Evolutionary conservation across 2,329 filamentous ascomycete species (phyloP).

Genomic region (Neocatenulostroma microsporum): DNA sequence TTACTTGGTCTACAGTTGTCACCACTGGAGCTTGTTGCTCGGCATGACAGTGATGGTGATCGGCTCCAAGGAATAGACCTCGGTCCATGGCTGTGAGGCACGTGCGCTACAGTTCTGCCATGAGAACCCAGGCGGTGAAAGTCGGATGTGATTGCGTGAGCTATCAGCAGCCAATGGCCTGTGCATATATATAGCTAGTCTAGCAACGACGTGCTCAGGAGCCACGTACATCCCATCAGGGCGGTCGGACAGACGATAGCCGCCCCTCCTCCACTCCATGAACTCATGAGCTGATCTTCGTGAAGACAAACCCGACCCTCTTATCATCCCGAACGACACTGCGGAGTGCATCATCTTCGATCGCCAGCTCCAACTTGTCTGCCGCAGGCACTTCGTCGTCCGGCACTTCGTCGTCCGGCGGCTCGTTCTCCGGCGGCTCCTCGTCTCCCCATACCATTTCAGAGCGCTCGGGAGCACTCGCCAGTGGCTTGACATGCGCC

Average conservation of each 20-base stretch:
- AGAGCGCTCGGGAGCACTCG: slow-evolving; percentile 12
- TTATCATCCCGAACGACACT: slow-evolving; percentile 41
- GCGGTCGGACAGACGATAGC: no score
- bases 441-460: neutral
- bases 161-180: no score
- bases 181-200: no score
- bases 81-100: no score
- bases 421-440: slow-evolving; percentile 12
- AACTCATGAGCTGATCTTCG: slow-evolving; percentile 34
- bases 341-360: slow-evolving; percentile 47
- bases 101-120: no score
- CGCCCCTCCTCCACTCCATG: no score
- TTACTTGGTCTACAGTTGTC: neutral
- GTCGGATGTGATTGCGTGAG: no score
- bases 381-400: slow-evolving; percentile 23
- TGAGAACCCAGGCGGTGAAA: no score
- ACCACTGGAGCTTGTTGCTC: neutral
- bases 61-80: no score
- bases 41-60: neutral
- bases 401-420: slow-evolving; percentile 26
- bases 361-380: slow-evolving; percentile 24
- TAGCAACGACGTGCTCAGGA: no score
- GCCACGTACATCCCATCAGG: no score
- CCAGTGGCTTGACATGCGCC: slow-evolving; percentile 7
- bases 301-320: slow-evolving; percentile 44